Evolutionary conservation across 331 rosid genomes (phyloP), one percentile per base, ranked within the genome.

Genomic region (Acacia pycnantha): DNA sequence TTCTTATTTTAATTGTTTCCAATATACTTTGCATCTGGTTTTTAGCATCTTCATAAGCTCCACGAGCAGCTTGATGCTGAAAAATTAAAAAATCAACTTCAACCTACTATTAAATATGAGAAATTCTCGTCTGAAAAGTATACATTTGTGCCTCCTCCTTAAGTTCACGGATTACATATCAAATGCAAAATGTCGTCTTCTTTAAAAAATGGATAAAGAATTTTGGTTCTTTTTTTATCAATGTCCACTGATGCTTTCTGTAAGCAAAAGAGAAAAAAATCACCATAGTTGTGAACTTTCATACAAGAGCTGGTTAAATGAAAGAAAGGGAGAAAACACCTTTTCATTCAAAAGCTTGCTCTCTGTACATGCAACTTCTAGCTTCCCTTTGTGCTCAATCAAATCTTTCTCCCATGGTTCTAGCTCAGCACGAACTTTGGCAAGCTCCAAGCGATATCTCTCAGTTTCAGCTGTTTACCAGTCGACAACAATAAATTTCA

Each of bases 381-480:
- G 97, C 79, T 92, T 92, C 79, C 99, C 99, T 78, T 91, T 95
- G 87, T 88, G 98, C 86, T 92, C 94, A 46, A 92, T 93, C 88
- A 93, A 88, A 84, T 93, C 87, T 54, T 92, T 90, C 83, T 95
- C 99, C 99, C 99, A 95, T 41, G 99, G 99, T 82, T 93, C 97
- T 66, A 95, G 90, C 83, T 92, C 98, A 75, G 88, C 89, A 67
- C 99, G 98, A 86, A 92, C 94, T 82, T 89, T 88, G 62, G 92
- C 74, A 77, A 96, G 97, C 90, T 91, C 94, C 56, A 93, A 82
- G 66, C 97, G 94, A 56, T 87, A 82, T 51, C 78, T 89, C 87
- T 96, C 99, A 71, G 95, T 93, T 87, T 96, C 98, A 88, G 79
- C 99, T 96, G 95, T 78, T 79, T 65, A 79, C 58, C 70, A 84